Conservation (phyloP, 495 filamentous ascomycete species). For the Amniculicola lignicola region DNA sequence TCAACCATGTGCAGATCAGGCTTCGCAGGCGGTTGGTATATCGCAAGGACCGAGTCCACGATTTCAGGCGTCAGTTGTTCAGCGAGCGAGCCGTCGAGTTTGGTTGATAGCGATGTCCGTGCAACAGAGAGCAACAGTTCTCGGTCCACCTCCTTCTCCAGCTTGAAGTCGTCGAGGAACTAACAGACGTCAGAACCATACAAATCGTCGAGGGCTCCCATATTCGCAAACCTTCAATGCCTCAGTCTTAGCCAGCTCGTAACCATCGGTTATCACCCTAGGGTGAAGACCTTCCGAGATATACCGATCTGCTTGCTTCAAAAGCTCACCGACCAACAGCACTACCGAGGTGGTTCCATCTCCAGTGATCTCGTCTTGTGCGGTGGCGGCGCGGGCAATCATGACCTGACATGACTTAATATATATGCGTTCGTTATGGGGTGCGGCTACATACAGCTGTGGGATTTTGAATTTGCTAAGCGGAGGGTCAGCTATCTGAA, state of each 20-base stretch:
- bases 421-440: conserved; percentile 13
- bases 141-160: conserved; percentile 78
- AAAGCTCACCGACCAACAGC: conserved; percentile 86
- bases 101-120: conserved; percentile 90
- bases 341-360: conserved; percentile 98
- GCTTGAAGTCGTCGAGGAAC: conserved; percentile 95
- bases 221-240: conserved; percentile 68
- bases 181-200: conserved; percentile 38
- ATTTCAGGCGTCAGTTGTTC: conserved; percentile 89
- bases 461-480: conserved; percentile 75
- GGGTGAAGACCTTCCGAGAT: conserved; percentile 94
- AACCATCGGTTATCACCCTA: conserved; percentile 94
- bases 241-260: conserved; percentile 93
- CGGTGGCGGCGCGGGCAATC: conserved; percentile 96
- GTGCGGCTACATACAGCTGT: conserved; percentile 63
- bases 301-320: conserved; percentile 95
- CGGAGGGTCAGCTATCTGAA: neutral
- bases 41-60: conserved; percentile 91
- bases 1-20: conserved; percentile 99
- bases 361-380: conserved; percentile 96
- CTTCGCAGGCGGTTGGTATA: conserved; percentile 84
- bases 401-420: conserved; percentile 60
- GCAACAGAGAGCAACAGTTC: conserved; percentile 93
- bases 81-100: conserved; percentile 82
- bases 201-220: neutral